Conservation (phyloP, 2,329 filamentous ascomycete genomes). For the Claviceps humidiphila region DNA sequence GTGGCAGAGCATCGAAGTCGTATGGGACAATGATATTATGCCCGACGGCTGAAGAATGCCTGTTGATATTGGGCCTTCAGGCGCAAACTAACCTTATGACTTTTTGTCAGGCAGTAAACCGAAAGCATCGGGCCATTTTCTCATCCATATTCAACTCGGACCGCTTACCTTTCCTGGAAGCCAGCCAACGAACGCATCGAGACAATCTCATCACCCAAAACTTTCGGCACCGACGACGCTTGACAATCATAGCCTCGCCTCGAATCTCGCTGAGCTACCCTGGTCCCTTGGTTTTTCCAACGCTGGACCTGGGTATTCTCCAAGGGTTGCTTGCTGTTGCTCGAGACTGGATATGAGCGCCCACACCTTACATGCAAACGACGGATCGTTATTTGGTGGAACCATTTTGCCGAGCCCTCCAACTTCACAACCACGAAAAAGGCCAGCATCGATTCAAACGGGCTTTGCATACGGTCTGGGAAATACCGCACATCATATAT, state of each 20-base stretch:
- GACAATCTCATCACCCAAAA: not conserved
- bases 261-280: not conserved
- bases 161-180: not conserved
- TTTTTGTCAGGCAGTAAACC: not conserved
- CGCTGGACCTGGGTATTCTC: not conserved
- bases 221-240: not conserved
- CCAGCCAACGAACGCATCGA: not conserved
- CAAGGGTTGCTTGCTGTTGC: not conserved
- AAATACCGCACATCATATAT: slow-evolving; percentile 4
- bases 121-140: not conserved
- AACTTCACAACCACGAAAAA: slow-evolving; percentile 8
- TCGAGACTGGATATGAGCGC: slow-evolving; percentile 4
- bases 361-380: slow-evolving; percentile 5
- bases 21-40: not conserved
- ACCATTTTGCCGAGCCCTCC: slow-evolving; percentile 7
- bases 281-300: not conserved
- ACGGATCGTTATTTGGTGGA: slow-evolving; percentile 6
- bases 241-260: not conserved
- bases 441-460: slow-evolving; percentile 6
- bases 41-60: not conserved
- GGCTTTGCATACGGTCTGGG: slow-evolving; percentile 6
- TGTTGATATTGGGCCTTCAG: slow-evolving; percentile 3
- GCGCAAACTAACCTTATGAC: slow-evolving; percentile 3
- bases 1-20: not conserved
- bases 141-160: not conserved